phyloP scores from a whole-genome alignment of 345 rosid species.

The Eutrema heterophyllum region DNA sequence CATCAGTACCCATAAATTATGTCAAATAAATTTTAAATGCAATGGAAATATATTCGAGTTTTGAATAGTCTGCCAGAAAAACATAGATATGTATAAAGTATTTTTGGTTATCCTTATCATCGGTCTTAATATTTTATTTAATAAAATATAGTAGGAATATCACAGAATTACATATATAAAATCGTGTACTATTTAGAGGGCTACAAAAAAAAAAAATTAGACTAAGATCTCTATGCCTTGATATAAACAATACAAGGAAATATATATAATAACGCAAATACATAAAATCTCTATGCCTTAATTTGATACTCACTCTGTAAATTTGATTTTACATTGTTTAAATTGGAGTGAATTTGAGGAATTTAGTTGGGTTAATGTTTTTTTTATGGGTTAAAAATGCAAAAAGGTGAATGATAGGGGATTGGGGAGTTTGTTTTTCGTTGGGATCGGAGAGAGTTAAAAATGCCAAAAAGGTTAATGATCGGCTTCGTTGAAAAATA shows the following conservation, averaged over 20 bases:
- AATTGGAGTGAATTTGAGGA: neutral
- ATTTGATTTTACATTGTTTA: neutral
- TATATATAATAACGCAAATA: neutral
- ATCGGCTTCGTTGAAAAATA: no score
- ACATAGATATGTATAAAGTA: neutral
- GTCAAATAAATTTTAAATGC: constrained; percentile 9
- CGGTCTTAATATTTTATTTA: neutral
- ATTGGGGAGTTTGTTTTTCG: neutral
- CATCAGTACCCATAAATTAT: constrained; percentile 19
- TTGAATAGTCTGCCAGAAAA: constrained; percentile 8
- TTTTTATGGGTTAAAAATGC: neutral
- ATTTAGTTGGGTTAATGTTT: neutral
- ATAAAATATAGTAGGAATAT: neutral
- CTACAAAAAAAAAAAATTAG: neutral
- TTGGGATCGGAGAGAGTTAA: neutral
- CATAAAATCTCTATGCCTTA: no score
- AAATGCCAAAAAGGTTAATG: no score
- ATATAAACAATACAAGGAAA: neutral
- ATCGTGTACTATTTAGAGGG: neutral
- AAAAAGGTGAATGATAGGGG: neutral
- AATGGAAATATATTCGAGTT: neutral
- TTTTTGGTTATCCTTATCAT: constrained; percentile 5
- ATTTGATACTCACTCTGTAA: neutral
- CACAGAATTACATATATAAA: neutral
- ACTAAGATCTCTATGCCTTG: neutral